A percentile compares a stretch with the other conserved stretches of the same genome.
These are phyloP conservation scores for Yamadazyma sp. DNA, from an alignment of 805 yeast species.

Conservation along the genomic window DNA sequence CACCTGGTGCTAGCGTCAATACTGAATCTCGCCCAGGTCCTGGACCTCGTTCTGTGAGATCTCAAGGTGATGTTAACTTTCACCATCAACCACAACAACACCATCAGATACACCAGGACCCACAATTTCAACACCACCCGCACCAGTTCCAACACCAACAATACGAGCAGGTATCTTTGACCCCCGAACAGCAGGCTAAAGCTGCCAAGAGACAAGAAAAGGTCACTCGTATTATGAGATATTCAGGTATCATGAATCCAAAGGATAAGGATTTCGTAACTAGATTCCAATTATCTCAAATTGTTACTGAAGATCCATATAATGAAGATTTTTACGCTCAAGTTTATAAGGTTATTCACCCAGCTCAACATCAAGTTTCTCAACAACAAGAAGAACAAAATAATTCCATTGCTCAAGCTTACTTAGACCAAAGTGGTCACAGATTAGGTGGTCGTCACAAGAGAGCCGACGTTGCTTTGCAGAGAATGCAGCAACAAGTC, in stretches of 20 bases:
- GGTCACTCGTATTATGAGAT: slow-evolving; percentile 71
- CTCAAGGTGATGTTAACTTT: slow-evolving; percentile 18
- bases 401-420: slow-evolving; percentile 89
- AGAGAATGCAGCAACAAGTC: slow-evolving; percentile 97
- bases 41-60: slow-evolving; percentile 18
- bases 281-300: slow-evolving; percentile 89
- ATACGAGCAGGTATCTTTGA: slow-evolving; percentile 26
- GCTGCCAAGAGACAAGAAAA: slow-evolving; percentile 69
- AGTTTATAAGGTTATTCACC: slow-evolving; percentile 67
- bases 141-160: slow-evolving; percentile 14
- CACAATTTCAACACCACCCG: slow-evolving; percentile 5
- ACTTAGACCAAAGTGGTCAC: slow-evolving; percentile 87
- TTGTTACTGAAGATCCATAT: slow-evolving; percentile 95
- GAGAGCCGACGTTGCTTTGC: slow-evolving; percentile 86
- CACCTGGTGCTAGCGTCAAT: background rate
- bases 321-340: slow-evolving; percentile 96
- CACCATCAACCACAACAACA: slow-evolving; percentile 15
- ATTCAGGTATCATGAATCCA: slow-evolving; percentile 94
- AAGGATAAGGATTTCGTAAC: slow-evolving; percentile 96
- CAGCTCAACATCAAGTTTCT: slow-evolving; percentile 52
- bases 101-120: slow-evolving; percentile 19
- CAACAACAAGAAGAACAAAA: slow-evolving; percentile 54
- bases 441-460: slow-evolving; percentile 81
- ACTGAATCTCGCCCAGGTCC: slow-evolving; percentile 23
- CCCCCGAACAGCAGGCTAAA: slow-evolving; percentile 73